A percentile compares a stretch with the other conserved stretches of the same genome.
These are phyloP conservation scores for Lentithecium fluviatile DNA, from an alignment of 495 filamentous ascomycete genomes.

Conservation along the genomic window DNA sequence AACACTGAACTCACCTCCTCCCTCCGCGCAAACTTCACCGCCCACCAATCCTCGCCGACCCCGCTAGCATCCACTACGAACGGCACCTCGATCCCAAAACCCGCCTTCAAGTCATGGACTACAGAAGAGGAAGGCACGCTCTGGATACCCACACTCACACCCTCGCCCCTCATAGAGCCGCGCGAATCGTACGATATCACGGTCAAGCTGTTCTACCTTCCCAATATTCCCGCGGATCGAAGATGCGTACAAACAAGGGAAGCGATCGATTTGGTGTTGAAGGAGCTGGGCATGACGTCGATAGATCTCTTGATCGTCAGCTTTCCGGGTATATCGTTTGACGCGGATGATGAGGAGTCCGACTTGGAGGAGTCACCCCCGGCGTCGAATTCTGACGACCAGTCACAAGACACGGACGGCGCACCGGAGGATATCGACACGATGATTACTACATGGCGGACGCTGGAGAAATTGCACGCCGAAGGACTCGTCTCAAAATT, in stretches of 20 bases:
- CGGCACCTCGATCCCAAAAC: slow-evolving; percentile 41
- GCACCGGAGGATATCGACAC: slow-evolving; percentile 60
- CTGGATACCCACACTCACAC: slow-evolving; percentile 76
- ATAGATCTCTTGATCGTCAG: slow-evolving; percentile 91
- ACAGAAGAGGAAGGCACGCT: slow-evolving; percentile 55
- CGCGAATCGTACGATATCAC: slow-evolving; percentile 85
- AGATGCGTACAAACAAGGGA: slow-evolving; percentile 68
- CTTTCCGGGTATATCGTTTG: slow-evolving; percentile 90
- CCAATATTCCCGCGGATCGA: slow-evolving; percentile 59
- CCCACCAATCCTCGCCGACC: slow-evolving; percentile 36
- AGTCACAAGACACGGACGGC: slow-evolving; percentile 6
- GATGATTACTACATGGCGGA: slow-evolving; percentile 67
- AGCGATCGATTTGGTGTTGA: slow-evolving; percentile 74
- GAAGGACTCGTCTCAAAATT: slow-evolving; percentile 69
- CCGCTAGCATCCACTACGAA: slow-evolving; percentile 22
- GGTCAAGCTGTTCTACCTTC: slow-evolving; percentile 88
- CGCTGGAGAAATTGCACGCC: slow-evolving; percentile 72
- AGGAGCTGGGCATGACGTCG: slow-evolving; percentile 68
- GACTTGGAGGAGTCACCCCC: slow-evolving; percentile 55
- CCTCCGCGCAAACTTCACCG: slow-evolving; percentile 75
- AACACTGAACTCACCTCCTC: slow-evolving; percentile 85
- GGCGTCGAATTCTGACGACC: slow-evolving; percentile 44
- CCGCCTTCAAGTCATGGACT: slow-evolving; percentile 62
- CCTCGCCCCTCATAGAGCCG: slow-evolving; percentile 71
- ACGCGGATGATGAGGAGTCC: slow-evolving; percentile 73